Conservation (phyloP, 192 early-diverging fungal species). For the Coemansia guatemalensis region DNA sequence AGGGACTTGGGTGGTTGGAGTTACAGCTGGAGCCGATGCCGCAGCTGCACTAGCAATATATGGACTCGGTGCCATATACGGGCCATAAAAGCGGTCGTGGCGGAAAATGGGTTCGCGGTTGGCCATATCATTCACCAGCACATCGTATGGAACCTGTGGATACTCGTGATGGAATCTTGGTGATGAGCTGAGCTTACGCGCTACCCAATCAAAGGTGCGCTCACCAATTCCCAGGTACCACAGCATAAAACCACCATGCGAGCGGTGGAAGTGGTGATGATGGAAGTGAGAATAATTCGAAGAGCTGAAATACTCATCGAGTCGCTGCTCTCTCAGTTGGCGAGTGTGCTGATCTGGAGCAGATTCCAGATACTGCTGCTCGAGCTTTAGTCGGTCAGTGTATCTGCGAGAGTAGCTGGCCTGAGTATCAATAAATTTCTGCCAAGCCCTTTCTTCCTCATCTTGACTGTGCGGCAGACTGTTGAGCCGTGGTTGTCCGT, state of each 20-base stretch:
- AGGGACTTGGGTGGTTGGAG: no score
- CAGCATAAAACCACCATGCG: constrained; percentile 15
- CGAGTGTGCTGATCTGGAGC: constrained; percentile 13
- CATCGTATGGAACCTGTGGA: constrained; percentile 2
- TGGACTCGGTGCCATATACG: no score
- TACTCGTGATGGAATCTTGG: constrained; percentile 22
- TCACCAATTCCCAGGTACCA: constrained; percentile 47
- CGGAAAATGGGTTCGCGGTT: no score
- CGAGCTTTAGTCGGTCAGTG: constrained; percentile 15
- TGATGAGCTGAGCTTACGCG: constrained; percentile 20
- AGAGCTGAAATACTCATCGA: neutral
- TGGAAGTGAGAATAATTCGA: neutral
- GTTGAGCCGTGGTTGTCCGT: constrained; percentile 7
- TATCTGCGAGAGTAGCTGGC: neutral
- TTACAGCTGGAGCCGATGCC: no score
- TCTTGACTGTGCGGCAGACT: neutral
- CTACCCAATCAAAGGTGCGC: constrained; percentile 47
- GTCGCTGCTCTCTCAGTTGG: constrained; percentile 9
- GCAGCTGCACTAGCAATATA: no score
- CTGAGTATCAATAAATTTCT: neutral
- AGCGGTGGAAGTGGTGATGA: neutral
- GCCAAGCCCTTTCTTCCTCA: constrained; percentile 1
- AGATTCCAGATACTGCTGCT: constrained; percentile 22
- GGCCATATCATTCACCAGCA: no score
- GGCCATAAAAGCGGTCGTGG: no score